Conservation (phyloP, 2,329 filamentous ascomycete species). For the Epichloe sp. region DNA sequence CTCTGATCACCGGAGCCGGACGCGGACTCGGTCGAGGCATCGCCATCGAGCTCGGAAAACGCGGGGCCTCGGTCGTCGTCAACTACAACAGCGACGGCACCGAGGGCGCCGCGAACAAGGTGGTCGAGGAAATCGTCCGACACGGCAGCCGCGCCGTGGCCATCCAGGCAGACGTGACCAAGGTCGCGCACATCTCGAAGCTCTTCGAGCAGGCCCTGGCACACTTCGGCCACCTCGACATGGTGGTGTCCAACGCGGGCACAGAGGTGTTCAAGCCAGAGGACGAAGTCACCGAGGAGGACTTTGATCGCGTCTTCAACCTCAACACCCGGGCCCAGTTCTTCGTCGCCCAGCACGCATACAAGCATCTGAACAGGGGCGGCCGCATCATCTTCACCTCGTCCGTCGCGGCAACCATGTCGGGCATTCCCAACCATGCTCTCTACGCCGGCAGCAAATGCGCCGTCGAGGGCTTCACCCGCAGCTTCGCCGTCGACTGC, state of each 20-base stretch:
- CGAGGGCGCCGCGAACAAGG: slow-evolving; percentile 40
- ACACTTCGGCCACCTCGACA: slow-evolving; percentile 54
- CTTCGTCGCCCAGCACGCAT: slow-evolving; percentile 58
- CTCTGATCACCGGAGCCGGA: slow-evolving; percentile 27
- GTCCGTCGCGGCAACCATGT: slow-evolving; percentile 43
- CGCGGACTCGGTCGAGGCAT: slow-evolving; percentile 48
- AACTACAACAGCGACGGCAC: slow-evolving; percentile 41
- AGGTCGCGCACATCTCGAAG: slow-evolving; percentile 47
- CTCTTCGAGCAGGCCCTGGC: slow-evolving; percentile 51
- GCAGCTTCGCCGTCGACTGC: slow-evolving; percentile 59
- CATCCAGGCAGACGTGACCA: slow-evolving; percentile 54
- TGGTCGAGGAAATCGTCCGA: slow-evolving; percentile 38
- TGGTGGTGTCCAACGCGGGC: slow-evolving; percentile 58
- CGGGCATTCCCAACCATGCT: slow-evolving; percentile 51
- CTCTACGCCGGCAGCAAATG: slow-evolving; percentile 68
- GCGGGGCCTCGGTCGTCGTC: slow-evolving; percentile 44
- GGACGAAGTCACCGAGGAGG: slow-evolving; percentile 55
- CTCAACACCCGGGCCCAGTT: slow-evolving; percentile 58
- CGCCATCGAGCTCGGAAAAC: slow-evolving; percentile 41
- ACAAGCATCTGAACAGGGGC: slow-evolving; percentile 54
- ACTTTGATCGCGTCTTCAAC: slow-evolving; percentile 58
- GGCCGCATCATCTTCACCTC: slow-evolving; percentile 63
- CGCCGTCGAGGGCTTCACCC: slow-evolving; percentile 64
- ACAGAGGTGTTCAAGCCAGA: slow-evolving; percentile 56
- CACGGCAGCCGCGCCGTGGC: slow-evolving; percentile 48